Evolutionary conservation across 2,329 filamentous ascomycete genomes (phyloP), one percentile per base, ranked within the genome.

Genomic region (Acarospora socialis): DNA sequence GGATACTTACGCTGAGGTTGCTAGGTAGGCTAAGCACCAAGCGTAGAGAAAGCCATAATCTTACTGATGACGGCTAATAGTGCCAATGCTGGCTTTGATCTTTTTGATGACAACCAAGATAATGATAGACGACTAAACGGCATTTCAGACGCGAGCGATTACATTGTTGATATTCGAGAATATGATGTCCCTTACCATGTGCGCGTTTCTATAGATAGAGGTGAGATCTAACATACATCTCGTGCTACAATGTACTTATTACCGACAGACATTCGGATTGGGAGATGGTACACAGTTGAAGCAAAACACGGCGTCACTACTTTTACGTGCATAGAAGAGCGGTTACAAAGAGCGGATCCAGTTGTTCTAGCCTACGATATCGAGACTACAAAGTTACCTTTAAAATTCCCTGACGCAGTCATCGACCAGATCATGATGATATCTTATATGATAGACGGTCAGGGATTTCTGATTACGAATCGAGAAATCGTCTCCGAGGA

Each of bases 401-500:
- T 98, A 33, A 98, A 98, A 55, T 98, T 98, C 46, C 92, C 90
- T 16, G 92, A 98, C 51, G 77, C 90, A 2, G 71, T 84, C 3
- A 77, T 93, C 41, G 90, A 98, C 58, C 87, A 93, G 53, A 79
- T 98, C 50, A 98, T 98, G 86, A 98, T 98, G 90, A 87, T 98
- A 54, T 98, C 92, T 19, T 98, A 98, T 63, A 98, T 98, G 92
- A 95, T 98, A 47, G 90, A 98, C 46, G 92, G 90, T 0, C 86
- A 93, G 57, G 90, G 90, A 4, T 98, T 95, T 46, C 65, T 98
- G 21, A 95, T 98, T 55, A 98, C 90, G 4, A 98, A 98, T 52
- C 75, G 92, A 48, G 86, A 95, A 52, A 92, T 98, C 38, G 84
- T 98, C 7, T 93, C 87, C 0, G 87, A 98, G 55, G 86, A 98